phyloP scores from a whole-genome alignment of 2,329 filamentous ascomycete species.

The Curvularia verruculosa region DNA sequence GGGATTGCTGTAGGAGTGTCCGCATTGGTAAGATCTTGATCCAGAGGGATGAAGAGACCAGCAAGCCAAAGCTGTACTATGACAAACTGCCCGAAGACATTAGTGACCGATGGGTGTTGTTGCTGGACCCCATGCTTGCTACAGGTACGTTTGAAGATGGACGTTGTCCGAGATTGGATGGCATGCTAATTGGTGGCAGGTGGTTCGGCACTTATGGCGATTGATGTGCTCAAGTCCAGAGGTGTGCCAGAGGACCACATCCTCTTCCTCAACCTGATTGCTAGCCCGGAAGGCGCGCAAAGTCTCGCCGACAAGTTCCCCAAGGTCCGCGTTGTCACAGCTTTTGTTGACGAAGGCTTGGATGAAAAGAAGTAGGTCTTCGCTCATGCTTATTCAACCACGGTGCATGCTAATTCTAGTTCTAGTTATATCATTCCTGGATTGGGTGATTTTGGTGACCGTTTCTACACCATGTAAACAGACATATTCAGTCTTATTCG shows the following conservation, averaged over 20 bases:
- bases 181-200: slow-evolving; percentile 58
- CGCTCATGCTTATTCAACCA: slow-evolving; percentile 3
- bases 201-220: slow-evolving; percentile 95
- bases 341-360: slow-evolving; percentile 94
- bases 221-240: slow-evolving; percentile 86
- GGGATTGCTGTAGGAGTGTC: slow-evolving; percentile 97
- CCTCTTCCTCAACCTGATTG: slow-evolving; percentile 94
- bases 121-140: slow-evolving; percentile 98
- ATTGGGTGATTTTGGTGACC: slow-evolving; percentile 91
- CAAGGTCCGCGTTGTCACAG: slow-evolving; percentile 87
- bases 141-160: slow-evolving; percentile 67
- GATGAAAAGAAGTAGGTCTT: slow-evolving; percentile 89
- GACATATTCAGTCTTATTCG: slow-evolving; percentile 1
- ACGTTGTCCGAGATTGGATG: background rate
- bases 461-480: slow-evolving; percentile 85
- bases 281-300: slow-evolving; percentile 89
- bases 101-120: slow-evolving; percentile 85
- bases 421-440: slow-evolving; percentile 91
- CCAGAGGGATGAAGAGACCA: slow-evolving; percentile 94
- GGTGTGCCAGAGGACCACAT: slow-evolving; percentile 96
- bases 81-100: slow-evolving; percentile 97
- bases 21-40: slow-evolving; percentile 98
- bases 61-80: slow-evolving; percentile 91
- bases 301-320: slow-evolving; percentile 91
- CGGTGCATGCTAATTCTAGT: background rate